Evolutionary conservation across 2,329 filamentous ascomycete species (phyloP), one percentile per base, ranked within the genome.

Genomic region (Trichoderma sp.): DNA sequence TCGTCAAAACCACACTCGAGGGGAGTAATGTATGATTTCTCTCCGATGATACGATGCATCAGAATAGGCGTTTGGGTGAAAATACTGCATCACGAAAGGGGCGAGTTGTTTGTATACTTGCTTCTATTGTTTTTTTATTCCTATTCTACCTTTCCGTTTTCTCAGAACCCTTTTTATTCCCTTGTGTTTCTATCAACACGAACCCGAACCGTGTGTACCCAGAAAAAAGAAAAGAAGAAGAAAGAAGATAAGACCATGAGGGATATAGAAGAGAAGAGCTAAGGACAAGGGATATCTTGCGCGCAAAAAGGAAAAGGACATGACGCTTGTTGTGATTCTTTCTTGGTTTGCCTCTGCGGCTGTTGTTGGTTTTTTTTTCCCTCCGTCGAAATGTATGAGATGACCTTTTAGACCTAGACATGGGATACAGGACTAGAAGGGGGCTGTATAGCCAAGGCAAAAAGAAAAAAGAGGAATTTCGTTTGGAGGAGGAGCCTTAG

Each of bases 11-110:
- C 3, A 58, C 50, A 53, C n/a, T 64, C 30, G 64, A 55, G 71
- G 47, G 47, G 66, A 68, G 50, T 11, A 53, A 66, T 47, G 34
- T 28, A 11, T 53, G 59, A 53, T 47, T 63, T 72, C 69, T 73
- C 64, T 73, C 72, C 70, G 68, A 73, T 43, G 39, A 68, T 71
- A 70, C 43, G 69, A 58, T 73, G 73, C 73, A 74, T 74, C 67
- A 69, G 59, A 72, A 63, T 47, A 61, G 73, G 73, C 73, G 73
- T 74, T 74, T 71, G 68, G 71, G 66, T 58, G 39, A 53, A 47
- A 50, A 72, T 53, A 61, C 26, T 62, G 71, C 66, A 65, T 70
- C 30, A 69, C 26, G 55, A 62, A 64, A 53, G 58, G 65, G 67
- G 71, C 71, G 71, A 70, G 65, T 36, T 69, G 43, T 39, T 72